Evolutionary conservation across 2,329 filamentous ascomycete genomes (phyloP).

Genomic region (Uncinocarpus reesii): DNA sequence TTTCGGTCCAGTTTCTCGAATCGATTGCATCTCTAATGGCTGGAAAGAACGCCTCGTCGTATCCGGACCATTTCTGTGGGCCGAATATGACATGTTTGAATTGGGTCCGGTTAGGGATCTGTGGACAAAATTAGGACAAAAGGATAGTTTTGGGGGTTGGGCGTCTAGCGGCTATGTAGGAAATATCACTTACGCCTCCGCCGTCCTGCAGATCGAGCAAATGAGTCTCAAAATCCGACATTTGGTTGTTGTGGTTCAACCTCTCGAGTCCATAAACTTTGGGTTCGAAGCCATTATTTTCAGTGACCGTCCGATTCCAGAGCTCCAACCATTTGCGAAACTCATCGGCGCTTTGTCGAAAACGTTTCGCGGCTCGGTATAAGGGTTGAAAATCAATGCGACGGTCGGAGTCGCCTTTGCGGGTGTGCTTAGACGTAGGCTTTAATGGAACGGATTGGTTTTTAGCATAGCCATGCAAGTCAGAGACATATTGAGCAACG

Average conservation of each 20-base stretch:
- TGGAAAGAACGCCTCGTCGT: slow-evolving; percentile 62
- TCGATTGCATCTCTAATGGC: slow-evolving; percentile 74
- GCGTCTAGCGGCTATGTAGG: background rate
- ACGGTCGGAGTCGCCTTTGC: slow-evolving; percentile 13
- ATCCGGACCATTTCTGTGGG: slow-evolving; percentile 64
- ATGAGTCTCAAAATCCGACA: slow-evolving; percentile 72
- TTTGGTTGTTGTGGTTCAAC: slow-evolving; percentile 65
- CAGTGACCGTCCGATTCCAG: slow-evolving; percentile 65
- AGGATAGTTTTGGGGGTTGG: background rate
- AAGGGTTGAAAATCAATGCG: slow-evolving; percentile 50
- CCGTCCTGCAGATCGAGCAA: slow-evolving; percentile 63
- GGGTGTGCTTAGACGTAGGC: slow-evolving; percentile 12
- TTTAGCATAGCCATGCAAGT: slow-evolving; percentile 56
- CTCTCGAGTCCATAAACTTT: slow-evolving; percentile 56
- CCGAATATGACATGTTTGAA: slow-evolving; percentile 91
- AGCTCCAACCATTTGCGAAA: slow-evolving; percentile 67
- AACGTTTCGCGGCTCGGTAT: slow-evolving; percentile 50
- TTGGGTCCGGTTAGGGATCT: slow-evolving; percentile 78
- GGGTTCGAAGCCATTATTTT: slow-evolving; percentile 65
- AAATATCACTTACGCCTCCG: slow-evolving; percentile 56
- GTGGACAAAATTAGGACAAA: slow-evolving; percentile 12
- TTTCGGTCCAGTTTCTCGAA: slow-evolving; percentile 57
- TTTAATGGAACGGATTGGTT: slow-evolving; percentile 39
- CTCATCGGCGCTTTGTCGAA: slow-evolving; percentile 49
- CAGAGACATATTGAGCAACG: slow-evolving; percentile 54